Percentiles rank a stretch among this genome's conserved stretches.
These are phyloP conservation scores for Ceratocystis variospora DNA, from an alignment of 2,329 filamentous ascomycete genomes.

Conservation along the genomic window DNA sequence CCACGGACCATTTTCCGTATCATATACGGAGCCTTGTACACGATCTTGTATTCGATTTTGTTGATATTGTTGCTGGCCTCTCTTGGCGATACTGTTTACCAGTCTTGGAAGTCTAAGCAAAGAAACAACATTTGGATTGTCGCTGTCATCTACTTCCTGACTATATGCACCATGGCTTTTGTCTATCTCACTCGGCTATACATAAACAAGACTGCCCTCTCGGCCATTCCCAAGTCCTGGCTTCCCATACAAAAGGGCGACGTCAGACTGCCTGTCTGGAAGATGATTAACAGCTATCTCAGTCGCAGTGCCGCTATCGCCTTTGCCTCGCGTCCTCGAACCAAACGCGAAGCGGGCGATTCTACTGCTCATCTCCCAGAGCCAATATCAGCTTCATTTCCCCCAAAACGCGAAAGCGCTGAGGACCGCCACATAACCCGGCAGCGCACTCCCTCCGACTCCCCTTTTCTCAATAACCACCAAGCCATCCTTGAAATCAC, in stretches of 20 bases:
- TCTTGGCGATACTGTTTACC: slow-evolving; percentile 66
- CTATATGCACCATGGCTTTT: slow-evolving; percentile 54
- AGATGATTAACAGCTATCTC: slow-evolving; percentile 59
- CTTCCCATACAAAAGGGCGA: slow-evolving; percentile 78
- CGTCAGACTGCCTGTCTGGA: slow-evolving; percentile 57
- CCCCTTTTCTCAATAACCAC: not conserved
- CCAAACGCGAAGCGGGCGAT: not conserved
- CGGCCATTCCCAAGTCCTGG: slow-evolving; percentile 74
- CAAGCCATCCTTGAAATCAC: not conserved
- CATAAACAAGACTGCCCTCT: slow-evolving; percentile 65
- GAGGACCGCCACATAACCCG: not conserved
- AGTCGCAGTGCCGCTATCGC: slow-evolving; percentile 67
- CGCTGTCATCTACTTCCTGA: slow-evolving; percentile 59
- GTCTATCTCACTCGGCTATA: slow-evolving; percentile 78
- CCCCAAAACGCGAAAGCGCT: not conserved
- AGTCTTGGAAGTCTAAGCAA: slow-evolving; percentile 52
- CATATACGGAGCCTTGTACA: slow-evolving; percentile 68
- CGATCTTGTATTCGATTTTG: slow-evolving; percentile 59
- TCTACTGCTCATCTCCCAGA: not conserved
- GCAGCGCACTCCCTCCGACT: not conserved
- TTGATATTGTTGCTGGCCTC: slow-evolving; percentile 63
- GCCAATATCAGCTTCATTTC: not conserved
- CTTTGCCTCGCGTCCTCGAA: slow-evolving; percentile 59
- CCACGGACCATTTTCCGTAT: slow-evolving; percentile 54
- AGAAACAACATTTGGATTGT: slow-evolving; percentile 75